Base-by-base conservation (phyloP, 495 filamentous ascomycete species). In the Penicillium waksmanii region DNA sequence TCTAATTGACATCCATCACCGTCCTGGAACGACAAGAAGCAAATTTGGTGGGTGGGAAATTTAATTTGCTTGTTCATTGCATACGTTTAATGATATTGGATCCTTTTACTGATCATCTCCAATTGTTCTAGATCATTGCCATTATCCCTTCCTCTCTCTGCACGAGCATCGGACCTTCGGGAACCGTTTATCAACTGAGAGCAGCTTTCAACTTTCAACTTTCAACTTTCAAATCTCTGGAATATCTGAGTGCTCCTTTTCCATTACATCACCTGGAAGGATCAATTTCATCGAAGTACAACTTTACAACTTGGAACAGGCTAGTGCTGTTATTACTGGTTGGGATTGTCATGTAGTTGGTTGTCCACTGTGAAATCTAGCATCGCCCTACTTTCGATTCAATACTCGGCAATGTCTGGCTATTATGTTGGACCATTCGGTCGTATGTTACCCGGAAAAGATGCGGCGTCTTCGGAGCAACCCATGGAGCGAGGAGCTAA, bases 371-470 rank as follows among this genome's bases (percentile, higher is more conserved):
- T 51, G 17, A 27, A 51, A 44, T 44, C 34, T 25, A 35, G 34
- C 25, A 2, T 18, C 52, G 12, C 11, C 25, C 36, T 11, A 48
- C 44, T 36, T 21, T 58, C 42, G 19, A 59, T 59, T 10, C 43
- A 36, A 53, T 40, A 35, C 38, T 55, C 61, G n/a, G 63, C 63
- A 68, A 81, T 81, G 79, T 76, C 66, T 31, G 60, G 65, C 55
- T 79, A 73, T 60, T 77, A 77, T 61, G 71, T 71, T 58, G 79
- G 79, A 68, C 74, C 74, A 49, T 82, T 81, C 65, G 78, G 80
- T 67, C 74, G 76, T 74, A 80, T 75, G 73, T 80, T 78, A 68
- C 73, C 78, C 62, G 57, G 66, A 48, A 65, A 40, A 53, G 71
- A 77, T 56, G 56, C 64, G 35, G 60, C 63, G 53, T 62, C 67